Evolutionary conservation across 176 grass and related monocot species (phyloP), one percentile per base, ranked within the genome.

Genomic region (Carex kokanica): DNA sequence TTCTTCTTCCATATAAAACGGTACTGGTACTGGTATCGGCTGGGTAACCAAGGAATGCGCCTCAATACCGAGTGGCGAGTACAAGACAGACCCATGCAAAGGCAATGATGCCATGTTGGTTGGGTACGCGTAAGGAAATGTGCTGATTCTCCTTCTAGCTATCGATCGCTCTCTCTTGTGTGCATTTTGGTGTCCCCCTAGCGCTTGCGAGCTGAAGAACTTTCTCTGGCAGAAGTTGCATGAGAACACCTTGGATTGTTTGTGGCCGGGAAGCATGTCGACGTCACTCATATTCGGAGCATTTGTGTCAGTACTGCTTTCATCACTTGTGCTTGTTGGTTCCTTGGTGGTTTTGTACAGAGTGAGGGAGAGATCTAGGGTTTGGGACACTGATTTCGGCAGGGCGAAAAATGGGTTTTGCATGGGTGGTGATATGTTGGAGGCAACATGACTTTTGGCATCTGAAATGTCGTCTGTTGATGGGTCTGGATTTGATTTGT

Each of bases 161-260:
- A 88, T 58, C 7, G 86, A 79, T 18, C 86, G 81, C 23, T 88
- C 86, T 55, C 86, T 84, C 81, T 84, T 88, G 70, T 88, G 86
- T 36, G 86, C 86, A 51, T 88, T 88, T 54, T 88, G 86, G 82
- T 88, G 86, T 43, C 86, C 86, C 15, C 86, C 86, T 56, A 88
- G 56, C 4, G 86, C 86, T 49, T 88, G 86, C 2, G 86, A 88
- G 74, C 86, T 88, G 82, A 88, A 88, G 86, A 88, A 84, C 16
- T 88, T 88, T 40, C 86, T 75, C 34, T 84, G 69, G 61, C 86
- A 88, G 53, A 84, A 88, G 72, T 88, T 88, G 53, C 86, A 88
- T 77, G 86, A 84, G 32, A 88, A 88, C 36, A 88, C 86, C 36
- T 74, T 74, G 38, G 71, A n/a, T 78, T 85, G 59, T n/a, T 82